Evolutionary conservation across 192 early-diverging fungal genomes (phyloP).

Genomic region (Haplosporangium gracile): DNA sequence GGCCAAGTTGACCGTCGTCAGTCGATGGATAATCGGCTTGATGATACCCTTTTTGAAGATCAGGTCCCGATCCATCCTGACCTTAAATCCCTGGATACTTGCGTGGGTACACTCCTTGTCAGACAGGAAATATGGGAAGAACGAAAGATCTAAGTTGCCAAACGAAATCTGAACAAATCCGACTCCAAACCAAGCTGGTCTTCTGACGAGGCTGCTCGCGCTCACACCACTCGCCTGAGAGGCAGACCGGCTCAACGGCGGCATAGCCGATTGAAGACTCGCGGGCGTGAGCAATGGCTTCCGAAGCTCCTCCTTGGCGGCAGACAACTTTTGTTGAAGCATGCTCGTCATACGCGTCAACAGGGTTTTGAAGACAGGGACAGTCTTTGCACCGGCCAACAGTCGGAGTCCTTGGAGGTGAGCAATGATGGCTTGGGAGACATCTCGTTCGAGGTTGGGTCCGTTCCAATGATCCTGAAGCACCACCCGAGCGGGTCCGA

Average conservation of each 20-base stretch:
- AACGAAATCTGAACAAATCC: slow-evolving; percentile 40
- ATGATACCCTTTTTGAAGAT: slow-evolving; percentile 2
- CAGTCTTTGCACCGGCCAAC: slow-evolving; percentile 43
- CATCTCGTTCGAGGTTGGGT: slow-evolving; percentile 36
- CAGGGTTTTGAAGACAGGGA: slow-evolving; percentile 46
- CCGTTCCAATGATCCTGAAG: slow-evolving; percentile 66
- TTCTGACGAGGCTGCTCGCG: neutral
- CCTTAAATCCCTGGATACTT: slow-evolving; percentile 36
- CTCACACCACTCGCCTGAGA: neutral
- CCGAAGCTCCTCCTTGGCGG: slow-evolving; percentile 40
- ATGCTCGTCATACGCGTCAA: slow-evolving; percentile 30
- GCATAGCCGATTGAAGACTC: slow-evolving; percentile 15
- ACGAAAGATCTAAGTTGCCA: slow-evolving; percentile 36
- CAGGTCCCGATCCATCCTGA: slow-evolving; percentile 29
- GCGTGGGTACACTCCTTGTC: slow-evolving; percentile 56
- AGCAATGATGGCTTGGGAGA: slow-evolving; percentile 30
- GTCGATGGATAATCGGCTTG: slow-evolving; percentile 31
- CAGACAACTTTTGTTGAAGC: slow-evolving; percentile 43
- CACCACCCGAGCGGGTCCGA: slow-evolving; percentile 65
- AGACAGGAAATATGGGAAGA: slow-evolving; percentile 52
- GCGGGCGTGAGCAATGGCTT: slow-evolving; percentile 27
- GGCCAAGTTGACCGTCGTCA: slow-evolving; percentile 19
- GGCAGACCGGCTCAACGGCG: neutral
- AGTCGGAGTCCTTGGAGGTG: slow-evolving; percentile 39
- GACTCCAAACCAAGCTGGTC: slow-evolving; percentile 33